Evolutionary conservation across 2,329 filamentous ascomycete species (phyloP).

Genomic region (Madurella fahalii): DNA sequence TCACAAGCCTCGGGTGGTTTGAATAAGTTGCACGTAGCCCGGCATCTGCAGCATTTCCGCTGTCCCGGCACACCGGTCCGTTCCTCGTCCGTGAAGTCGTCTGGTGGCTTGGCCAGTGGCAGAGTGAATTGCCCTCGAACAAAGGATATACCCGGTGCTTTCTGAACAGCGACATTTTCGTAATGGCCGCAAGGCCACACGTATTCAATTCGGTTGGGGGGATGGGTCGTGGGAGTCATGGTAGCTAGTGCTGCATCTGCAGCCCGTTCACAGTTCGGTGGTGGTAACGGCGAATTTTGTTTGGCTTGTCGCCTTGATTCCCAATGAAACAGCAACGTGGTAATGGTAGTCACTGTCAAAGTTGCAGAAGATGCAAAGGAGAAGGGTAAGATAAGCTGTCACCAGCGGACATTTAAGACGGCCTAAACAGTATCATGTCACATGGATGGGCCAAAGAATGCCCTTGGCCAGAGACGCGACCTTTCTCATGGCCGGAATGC

Average conservation of each 20-base stretch:
- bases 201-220: slow-evolving; percentile 18
- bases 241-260: slow-evolving; percentile 2
- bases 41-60: slow-evolving; percentile 20
- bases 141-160: slow-evolving; percentile 15
- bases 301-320: neutral
- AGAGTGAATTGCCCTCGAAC: slow-evolving; percentile 13
- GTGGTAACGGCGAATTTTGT: neutral
- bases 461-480: too few relatives aligned
- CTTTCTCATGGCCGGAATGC: too few relatives aligned
- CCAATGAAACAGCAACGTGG: slow-evolving; percentile 1
- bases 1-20: slow-evolving; percentile 12
- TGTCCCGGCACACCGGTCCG: slow-evolving; percentile 13
- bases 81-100: slow-evolving; percentile 19
- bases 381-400: too few relatives aligned
- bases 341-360: too few relatives aligned
- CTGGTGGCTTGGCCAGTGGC: slow-evolving; percentile 15
- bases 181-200: slow-evolving; percentile 21
- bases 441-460: too few relatives aligned
- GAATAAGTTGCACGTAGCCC: slow-evolving; percentile 18
- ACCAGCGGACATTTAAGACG: too few relatives aligned
- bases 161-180: slow-evolving; percentile 14
- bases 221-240: slow-evolving; percentile 11
- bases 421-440: too few relatives aligned
- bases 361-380: too few relatives aligned
- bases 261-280: neutral